Conservation (phyloP, 225 moss, liverwort and hornwort species). For the Sphagnum contortum region DNA sequence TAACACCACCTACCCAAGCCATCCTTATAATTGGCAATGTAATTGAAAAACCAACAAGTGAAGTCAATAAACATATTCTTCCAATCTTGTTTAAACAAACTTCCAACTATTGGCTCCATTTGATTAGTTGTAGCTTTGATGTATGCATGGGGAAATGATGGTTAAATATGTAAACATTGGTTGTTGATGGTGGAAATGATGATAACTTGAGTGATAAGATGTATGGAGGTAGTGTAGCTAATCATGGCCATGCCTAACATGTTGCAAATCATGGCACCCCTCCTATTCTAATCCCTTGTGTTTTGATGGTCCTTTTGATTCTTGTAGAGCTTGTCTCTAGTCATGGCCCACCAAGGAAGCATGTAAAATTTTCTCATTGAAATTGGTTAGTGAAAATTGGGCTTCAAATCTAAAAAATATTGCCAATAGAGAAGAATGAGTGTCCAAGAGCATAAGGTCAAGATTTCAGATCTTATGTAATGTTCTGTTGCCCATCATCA, state of each 20-base stretch:
- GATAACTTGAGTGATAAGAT: constrained; percentile 4
- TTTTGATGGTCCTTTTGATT: constrained; percentile 1
- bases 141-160: constrained; percentile 2
- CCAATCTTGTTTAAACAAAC: too few relatives aligned
- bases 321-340: constrained; percentile 1
- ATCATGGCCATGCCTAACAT: neutral
- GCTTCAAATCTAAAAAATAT: neutral
- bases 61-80: too few relatives aligned
- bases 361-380: constrained; percentile 6
- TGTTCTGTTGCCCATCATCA: too few relatives aligned
- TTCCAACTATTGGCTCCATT: too few relatives aligned
- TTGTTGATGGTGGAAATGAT: neutral
- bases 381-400: neutral
- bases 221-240: neutral
- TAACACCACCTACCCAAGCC: too few relatives aligned
- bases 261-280: constrained; percentile 2
- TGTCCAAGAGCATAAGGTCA: too few relatives aligned
- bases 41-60: too few relatives aligned
- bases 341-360: neutral
- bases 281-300: constrained; percentile 1
- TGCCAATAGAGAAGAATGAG: too few relatives aligned
- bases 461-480: neutral
- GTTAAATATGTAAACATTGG: constrained; percentile 4
- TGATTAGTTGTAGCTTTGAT: too few relatives aligned
- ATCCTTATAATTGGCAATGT: too few relatives aligned